A percentile compares a stretch with the other conserved stretches of the same genome.
Conservation (phyloP, 805 yeast species). For the Yamadazyma phyllophila region DNA sequence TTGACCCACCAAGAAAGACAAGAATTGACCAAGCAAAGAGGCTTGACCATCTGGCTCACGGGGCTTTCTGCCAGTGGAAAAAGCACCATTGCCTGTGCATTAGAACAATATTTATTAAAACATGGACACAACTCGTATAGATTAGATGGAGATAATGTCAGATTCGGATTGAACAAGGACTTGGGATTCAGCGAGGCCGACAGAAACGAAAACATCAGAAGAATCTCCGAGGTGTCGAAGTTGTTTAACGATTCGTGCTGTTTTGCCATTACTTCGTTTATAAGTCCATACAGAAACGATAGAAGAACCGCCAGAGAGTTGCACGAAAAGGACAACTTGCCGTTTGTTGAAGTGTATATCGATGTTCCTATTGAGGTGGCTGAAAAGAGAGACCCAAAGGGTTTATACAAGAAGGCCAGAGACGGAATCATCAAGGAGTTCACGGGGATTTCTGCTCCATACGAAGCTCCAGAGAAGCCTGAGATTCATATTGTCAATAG, state of each 20-base stretch:
- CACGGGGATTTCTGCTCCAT: conserved; percentile 95
- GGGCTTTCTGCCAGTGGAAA: conserved; percentile 96
- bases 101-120: conserved; percentile 77
- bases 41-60: conserved; percentile 92
- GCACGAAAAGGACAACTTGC: conserved; percentile 70
- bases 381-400: conserved; percentile 96
- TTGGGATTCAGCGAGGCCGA: conserved; percentile 89
- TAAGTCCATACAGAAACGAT: conserved; percentile 85
- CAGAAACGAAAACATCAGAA: conserved; percentile 90
- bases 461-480: conserved; percentile 85
- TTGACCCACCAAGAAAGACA: conserved; percentile 80
- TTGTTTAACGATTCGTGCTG: conserved; percentile 91
- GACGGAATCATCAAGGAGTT: conserved; percentile 92
- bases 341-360: conserved; percentile 86
- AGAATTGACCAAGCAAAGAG: conserved; percentile 69
- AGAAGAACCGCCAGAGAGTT: conserved; percentile 82
- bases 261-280: conserved; percentile 86
- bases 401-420: conserved; percentile 93
- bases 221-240: conserved; percentile 93
- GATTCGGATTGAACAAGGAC: conserved; percentile 94
- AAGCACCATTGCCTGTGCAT: conserved; percentile 90
- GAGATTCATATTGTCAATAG: conserved; percentile 76
- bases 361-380: conserved; percentile 95
- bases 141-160: conserved; percentile 89
- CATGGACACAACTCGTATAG: conserved; percentile 76